A percentile compares a stretch with the other conserved stretches of the same genome.
phyloP scores from a whole-genome alignment of 768 basidiomycete species.

The Guyanaporus albipodus region DNA sequence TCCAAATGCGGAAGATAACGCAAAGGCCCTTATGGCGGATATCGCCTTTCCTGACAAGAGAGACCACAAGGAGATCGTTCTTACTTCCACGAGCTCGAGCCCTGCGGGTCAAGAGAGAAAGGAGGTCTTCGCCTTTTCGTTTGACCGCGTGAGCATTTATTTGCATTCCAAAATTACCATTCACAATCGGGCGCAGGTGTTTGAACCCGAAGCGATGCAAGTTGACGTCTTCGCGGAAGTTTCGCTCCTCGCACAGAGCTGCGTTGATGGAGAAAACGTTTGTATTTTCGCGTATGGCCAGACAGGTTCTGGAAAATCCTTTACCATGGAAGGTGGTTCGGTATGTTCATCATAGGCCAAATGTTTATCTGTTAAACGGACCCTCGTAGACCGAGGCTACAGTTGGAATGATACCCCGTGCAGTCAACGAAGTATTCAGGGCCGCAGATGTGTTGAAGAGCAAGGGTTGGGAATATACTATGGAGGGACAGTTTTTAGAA shows the following conservation, averaged over 20 bases:
- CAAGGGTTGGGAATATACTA: slow-evolving; percentile 86
- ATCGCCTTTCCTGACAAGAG: slow-evolving; percentile 66
- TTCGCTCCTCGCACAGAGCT: slow-evolving; percentile 86
- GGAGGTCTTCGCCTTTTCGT: slow-evolving; percentile 73
- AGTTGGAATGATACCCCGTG: slow-evolving; percentile 89
- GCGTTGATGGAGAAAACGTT: slow-evolving; percentile 90
- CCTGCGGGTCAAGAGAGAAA: slow-evolving; percentile 83
- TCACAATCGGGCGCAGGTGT: slow-evolving; percentile 51
- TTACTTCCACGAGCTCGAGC: slow-evolving; percentile 67
- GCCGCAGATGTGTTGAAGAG: slow-evolving; percentile 68
- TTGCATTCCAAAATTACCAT: background rate
- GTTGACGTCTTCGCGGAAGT: slow-evolving; percentile 89
- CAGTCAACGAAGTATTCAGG: slow-evolving; percentile 84
- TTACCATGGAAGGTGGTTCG: slow-evolving; percentile 90
- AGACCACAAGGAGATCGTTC: slow-evolving; percentile 75
- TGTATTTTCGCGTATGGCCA: slow-evolving; percentile 97
- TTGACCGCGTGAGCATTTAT: slow-evolving; percentile 61
- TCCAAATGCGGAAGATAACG: slow-evolving; percentile 29
- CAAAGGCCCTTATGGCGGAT: slow-evolving; percentile 39
- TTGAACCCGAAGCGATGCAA: slow-evolving; percentile 77
- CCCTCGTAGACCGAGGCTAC: slow-evolving; percentile 53
- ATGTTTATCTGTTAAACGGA: background rate
- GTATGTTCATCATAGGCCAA: slow-evolving; percentile 40
- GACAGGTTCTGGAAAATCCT: slow-evolving; percentile 86
- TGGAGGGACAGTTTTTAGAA: slow-evolving; percentile 96